Conservation (phyloP, 495 filamentous ascomycete genomes). For the Penicillium dipodomyicola region DNA sequence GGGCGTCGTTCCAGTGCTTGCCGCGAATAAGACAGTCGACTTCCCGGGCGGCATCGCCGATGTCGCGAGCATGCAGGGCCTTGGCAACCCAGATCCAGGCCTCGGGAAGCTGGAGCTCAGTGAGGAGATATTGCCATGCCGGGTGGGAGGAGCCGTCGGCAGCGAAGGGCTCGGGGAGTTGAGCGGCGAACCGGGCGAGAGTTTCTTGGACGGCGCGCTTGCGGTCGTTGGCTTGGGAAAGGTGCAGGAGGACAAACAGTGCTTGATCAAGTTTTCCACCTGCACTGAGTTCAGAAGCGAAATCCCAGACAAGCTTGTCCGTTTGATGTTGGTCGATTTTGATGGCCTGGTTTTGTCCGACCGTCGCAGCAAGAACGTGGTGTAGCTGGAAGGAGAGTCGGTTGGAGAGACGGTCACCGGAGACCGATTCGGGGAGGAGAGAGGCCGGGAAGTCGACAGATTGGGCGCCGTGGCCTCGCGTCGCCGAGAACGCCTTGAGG, state of each 20-base stretch:
- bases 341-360: conserved; percentile 45
- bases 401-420: conserved; percentile 65
- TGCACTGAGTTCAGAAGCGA: conserved; percentile 69
- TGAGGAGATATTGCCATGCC: conserved; percentile 55
- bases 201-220: conserved; percentile 65
- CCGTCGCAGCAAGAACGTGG: conserved; percentile 53
- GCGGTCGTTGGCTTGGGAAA: conserved; percentile 61
- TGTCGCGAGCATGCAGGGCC: conserved; percentile 73
- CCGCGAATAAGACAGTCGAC: conserved; percentile 74
- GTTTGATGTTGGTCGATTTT: conserved; percentile 43
- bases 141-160: conserved; percentile 45
- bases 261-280: conserved; percentile 65
- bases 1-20: conserved; percentile 73
- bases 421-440: conserved; percentile 50
- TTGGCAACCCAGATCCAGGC: conserved; percentile 85
- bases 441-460: conserved; percentile 36
- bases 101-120: conserved; percentile 63
- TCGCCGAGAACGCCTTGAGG: conserved; percentile 69
- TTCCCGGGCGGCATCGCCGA: conserved; percentile 61
- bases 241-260: conserved; percentile 73
- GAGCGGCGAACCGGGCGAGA: conserved; percentile 54
- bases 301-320: conserved; percentile 66
- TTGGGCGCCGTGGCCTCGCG: conserved; percentile 25
- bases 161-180: conserved; percentile 55
- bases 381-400: conserved; percentile 82